Conservation (phyloP, 805 yeast species). For the Vanderwaltozyma yarrowii region DNA sequence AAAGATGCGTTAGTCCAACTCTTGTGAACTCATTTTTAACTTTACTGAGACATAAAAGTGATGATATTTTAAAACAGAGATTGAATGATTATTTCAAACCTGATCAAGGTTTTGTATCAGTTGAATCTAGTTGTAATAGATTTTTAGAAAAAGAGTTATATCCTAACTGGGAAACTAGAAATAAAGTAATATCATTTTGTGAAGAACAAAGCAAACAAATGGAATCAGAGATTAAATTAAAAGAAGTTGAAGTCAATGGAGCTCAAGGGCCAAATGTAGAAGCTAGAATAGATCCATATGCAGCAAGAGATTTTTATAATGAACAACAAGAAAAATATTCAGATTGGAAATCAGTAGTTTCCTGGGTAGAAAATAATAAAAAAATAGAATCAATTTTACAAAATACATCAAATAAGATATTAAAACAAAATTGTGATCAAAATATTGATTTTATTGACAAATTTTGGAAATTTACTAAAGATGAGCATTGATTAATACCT, state of each 20-base stretch:
- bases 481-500: neutral
- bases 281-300: constrained; percentile 42
- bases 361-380: constrained; percentile 33
- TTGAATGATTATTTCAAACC: constrained; percentile 31
- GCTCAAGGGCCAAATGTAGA: constrained; percentile 14
- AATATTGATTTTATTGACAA: constrained; percentile 18
- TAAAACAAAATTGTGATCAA: constrained; percentile 31
- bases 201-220: constrained; percentile 23
- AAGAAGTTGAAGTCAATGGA: constrained; percentile 7
- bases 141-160: constrained; percentile 31
- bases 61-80: constrained; percentile 37
- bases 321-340: constrained; percentile 22
- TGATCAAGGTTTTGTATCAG: neutral
- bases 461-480: constrained; percentile 7
- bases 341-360: constrained; percentile 23
- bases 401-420: constrained; percentile 26
- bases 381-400: constrained; percentile 34
- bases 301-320: constrained; percentile 31
- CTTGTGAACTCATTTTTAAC: constrained; percentile 24
- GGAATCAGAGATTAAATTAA: constrained; percentile 24
- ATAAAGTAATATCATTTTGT: constrained; percentile 35
- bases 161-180: constrained; percentile 39
- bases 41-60: constrained; percentile 28
- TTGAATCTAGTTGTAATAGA: constrained; percentile 25
- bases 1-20: constrained; percentile 23